Percentiles rank a stretch among this genome's conserved stretches.
phyloP scores from a whole-genome alignment of 202 grass and related monocot species.

The Musa balbisiana region DNA sequence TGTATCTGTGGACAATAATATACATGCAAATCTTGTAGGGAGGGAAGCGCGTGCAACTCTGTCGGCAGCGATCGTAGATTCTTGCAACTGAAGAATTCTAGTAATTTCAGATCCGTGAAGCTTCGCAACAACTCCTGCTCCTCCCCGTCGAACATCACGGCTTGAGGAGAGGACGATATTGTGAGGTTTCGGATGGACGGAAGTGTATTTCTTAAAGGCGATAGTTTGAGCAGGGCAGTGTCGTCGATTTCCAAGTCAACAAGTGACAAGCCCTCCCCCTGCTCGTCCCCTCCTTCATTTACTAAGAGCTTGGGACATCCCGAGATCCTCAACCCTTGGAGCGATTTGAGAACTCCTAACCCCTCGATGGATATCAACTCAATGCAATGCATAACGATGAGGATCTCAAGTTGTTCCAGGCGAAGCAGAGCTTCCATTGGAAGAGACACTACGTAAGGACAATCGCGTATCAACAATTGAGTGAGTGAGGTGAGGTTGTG shows the following conservation, averaged over 20 bases:
- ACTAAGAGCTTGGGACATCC: not conserved
- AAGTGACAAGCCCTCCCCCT: not conserved
- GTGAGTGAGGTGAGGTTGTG: too few relatives aligned
- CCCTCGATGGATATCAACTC: not conserved
- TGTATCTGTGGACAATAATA: conserved; percentile 30
- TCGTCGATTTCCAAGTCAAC: conserved; percentile 17
- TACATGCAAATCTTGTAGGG: conserved; percentile 28
- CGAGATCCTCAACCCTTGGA: conserved; percentile 16
- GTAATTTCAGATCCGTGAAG: conserved; percentile 3
- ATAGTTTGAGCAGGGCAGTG: conserved; percentile 11
- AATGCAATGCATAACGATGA: accelerated
- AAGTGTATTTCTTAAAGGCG: not conserved
- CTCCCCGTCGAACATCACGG: not conserved
- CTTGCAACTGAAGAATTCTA: conserved; percentile 3
- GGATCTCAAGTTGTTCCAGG: not conserved
- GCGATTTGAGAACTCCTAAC: conserved; percentile 25
- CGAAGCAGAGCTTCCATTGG: too few relatives aligned
- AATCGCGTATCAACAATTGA: too few relatives aligned
- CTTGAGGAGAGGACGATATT: not conserved
- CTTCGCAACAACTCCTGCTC: conserved; percentile 15
- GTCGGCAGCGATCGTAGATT: conserved; percentile 34
- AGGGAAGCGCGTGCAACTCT: conserved; percentile 24
- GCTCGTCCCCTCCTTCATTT: not conserved
- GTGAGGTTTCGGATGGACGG: too few relatives aligned
- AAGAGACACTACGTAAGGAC: too few relatives aligned